Evolutionary conservation across 1,284 basidiomycete genomes (phyloP), one percentile per base, ranked within the genome.

Genomic region (Tranzscheliella williamsii): DNA sequence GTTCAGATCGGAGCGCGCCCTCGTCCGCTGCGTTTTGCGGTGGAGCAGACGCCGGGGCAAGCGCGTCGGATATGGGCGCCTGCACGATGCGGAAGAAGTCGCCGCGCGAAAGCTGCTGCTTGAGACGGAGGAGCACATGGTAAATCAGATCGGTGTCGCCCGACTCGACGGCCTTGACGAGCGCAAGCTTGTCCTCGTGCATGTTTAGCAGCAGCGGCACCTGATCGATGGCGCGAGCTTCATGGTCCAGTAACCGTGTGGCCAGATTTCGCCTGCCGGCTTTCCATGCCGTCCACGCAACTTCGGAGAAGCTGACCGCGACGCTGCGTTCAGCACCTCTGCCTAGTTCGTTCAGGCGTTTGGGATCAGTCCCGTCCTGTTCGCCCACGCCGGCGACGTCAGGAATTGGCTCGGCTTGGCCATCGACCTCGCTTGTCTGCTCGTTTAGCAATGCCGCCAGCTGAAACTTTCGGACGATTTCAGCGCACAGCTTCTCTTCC

Each of bases 31-130:
- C 27, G n/a, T 24, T 16, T 11, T 43, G 29, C 38, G 27, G 32
- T 18, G 16, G 48, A 3, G 23, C 12, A 17, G 32, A 12, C 5
- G 41, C 16, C 7, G 35, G n/a, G 9, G 55, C 31, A 13, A 43
- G n/a, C 3, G 60, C 55, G 22, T 61, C 56, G n/a, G 63, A 56
- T 15, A 61, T 50, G 2, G 60, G 67, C 44, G 57, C 57, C 79
- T 98, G 93, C 33, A 98, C 86, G 18, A 97, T 82, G 13, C 87
- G 86, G 84, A 99, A 97, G 80, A 99, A 97, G 42, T 89, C 86
- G 3, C 93, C 95, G 2, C 96, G 84, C 0, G 89, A 84, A 22
- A 95, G 83, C 12, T 87, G 84, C 41, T 88, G 85, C 71, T 91
- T 86, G 41, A 68, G 55, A 11, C 56, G 43, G 23, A 63, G 56